Evolutionary conservation across 768 basidiomycete species (phyloP).

Genomic region (Russula abietina): DNA sequence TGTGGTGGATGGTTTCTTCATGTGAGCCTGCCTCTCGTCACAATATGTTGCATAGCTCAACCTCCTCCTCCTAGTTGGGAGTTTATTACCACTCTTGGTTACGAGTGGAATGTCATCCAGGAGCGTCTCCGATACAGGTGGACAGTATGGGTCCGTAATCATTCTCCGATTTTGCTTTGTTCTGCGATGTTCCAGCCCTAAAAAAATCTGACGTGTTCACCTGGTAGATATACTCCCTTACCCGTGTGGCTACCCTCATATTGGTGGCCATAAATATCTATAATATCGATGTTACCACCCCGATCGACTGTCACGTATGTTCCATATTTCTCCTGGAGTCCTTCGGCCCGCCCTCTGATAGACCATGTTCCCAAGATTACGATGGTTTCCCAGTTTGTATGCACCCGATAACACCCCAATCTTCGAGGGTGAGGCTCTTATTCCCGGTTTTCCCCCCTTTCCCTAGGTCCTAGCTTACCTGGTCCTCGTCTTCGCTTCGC

Average conservation of each 20-base stretch:
- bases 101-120: not conserved
- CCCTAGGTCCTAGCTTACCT: not conserved
- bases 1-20: not conserved
- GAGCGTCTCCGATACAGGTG: not conserved
- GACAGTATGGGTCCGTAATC: slow-evolving; percentile 13
- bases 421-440: not conserved
- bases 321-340: not conserved
- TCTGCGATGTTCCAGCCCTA: not conserved
- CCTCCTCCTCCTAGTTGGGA: not conserved
- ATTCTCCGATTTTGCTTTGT: not conserved
- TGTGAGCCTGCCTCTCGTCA: not conserved
- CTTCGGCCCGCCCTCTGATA: not conserved
- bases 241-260: not conserved
- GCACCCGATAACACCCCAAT: not conserved
- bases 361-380: not conserved
- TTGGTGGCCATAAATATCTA: not conserved
- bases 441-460: not conserved
- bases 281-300: not conserved
- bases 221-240: slow-evolving; percentile 12
- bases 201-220: not conserved
- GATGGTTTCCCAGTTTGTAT: not conserved
- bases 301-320: slow-evolving; percentile 16
- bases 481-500: not conserved
- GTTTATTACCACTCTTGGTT: not conserved
- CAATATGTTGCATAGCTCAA: not conserved